Base-by-base conservation (phyloP, 306 rosid genomes). In the Cucumis cinereus region DNA sequence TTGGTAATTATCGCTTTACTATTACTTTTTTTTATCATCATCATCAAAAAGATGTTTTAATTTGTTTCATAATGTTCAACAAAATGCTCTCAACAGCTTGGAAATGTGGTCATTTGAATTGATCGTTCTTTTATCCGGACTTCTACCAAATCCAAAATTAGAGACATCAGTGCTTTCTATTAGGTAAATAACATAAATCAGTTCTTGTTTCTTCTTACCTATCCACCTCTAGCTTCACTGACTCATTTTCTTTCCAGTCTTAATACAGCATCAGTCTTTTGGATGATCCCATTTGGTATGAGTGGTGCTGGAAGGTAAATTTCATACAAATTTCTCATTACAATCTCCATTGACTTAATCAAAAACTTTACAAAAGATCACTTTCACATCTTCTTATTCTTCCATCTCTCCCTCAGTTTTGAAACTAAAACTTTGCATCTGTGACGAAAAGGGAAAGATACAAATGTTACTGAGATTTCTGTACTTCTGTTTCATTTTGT, bases 201-300 rank as follows among this genome's bases (percentile, higher is more conserved):
- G 15, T 63, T 63, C 24, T 41, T 36, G 1, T 24, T 8, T 59
- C 41, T 75, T 23, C 30, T 23, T 11, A 75, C 19, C 30, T 58
- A 59, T 40, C n/a, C 17, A 61, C 41, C 47, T 58, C 30, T 14
- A 45, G 58, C 40, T 76, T 59, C 58, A 58, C 71, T 64, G 23
- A 77, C 61, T 12, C 71, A 49, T 23, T 15, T 26, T 0, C 23
- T 33, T 80, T 17, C 79, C 85, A 90, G 96, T 79, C 83, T 90
- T 70, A 90, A 88, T 78, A 92, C 96, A 15, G 79, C 81, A 30
- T 69, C 88, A 77, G 78, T 74, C 7, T 80, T 86, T 75, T 92
- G 96, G 93, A 88, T 83, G 91, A 83, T 92, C 82, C 88, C 96
- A 24, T 92, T 83, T 76, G 93, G 96, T 79, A 87, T 92, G 49